Evolutionary conservation across 495 filamentous ascomycete species (phyloP), one percentile per base, ranked within the genome.

Genomic region (Achaetomiella virescens): DNA sequence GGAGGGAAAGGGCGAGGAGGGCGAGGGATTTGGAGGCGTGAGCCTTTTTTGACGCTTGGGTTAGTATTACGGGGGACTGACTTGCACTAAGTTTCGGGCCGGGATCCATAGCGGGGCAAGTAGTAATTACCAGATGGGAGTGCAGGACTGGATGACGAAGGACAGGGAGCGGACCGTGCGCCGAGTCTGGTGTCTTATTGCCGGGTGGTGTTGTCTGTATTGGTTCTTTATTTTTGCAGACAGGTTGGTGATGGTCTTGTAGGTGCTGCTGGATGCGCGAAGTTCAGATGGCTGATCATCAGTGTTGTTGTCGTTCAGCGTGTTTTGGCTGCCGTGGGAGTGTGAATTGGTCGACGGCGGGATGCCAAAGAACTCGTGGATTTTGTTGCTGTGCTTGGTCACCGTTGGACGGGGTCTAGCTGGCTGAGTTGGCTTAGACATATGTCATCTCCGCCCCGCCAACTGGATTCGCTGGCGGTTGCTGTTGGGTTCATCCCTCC

Each of bases 301-400:
- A 0, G 6, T 15, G 24, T 10, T 17, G 21, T n/a, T 25, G 51
- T 20, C 18, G 52, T 35, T 20, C 35, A 35, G 12, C 4, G 20
- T 20, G 35, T 54, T 35, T 2, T 18, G 38, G 14, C 14, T 8
- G 38, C 18, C n/a, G 55, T 38, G 10, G 18, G 33, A 38, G 29
- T 20, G 14, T 12, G 60, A 52, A 12, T 36, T 55, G 9, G 36
- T 6, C 7, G 55, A 45, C 5, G 57, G 43, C 5, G 62, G 55
- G 29, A 62, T 44, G 18, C 63, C 63, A 41, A 65, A 65, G 57
- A 65, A 65, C 15, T 65, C 60, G 54, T 55, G 54, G 27, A 65
- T 63, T 25, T 65, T 65, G 57, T 53, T 52, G 54, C 63, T 65
- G 54, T 55, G 60, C 20, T 49, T 29, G 22, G 33, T 37, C 14